Conservation (phyloP, 176 grass and related monocot species). For the Oryza meyeriana region DNA sequence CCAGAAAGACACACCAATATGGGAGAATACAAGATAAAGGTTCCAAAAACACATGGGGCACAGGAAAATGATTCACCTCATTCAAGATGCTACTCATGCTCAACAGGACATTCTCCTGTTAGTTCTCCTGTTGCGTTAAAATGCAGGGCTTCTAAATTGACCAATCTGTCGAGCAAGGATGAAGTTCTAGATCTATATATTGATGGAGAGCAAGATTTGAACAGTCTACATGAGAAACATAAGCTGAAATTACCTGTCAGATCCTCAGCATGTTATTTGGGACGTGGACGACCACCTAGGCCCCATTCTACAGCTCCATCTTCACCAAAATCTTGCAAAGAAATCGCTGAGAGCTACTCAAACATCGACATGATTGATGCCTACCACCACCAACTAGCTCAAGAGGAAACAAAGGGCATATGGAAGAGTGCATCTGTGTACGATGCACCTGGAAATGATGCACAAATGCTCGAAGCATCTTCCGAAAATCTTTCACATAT, state of each 20-base stretch:
- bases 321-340: slow-evolving; percentile 54
- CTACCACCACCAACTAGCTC: slow-evolving; percentile 24
- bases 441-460: slow-evolving; percentile 8
- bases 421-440: slow-evolving; percentile 26
- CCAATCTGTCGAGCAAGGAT: slow-evolving; percentile 41
- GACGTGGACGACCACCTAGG: slow-evolving; percentile 44
- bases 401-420: slow-evolving; percentile 5
- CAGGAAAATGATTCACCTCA: slow-evolving; percentile 44
- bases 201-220: slow-evolving; percentile 47
- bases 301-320: slow-evolving; percentile 46
- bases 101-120: slow-evolving; percentile 53
- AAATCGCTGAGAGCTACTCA: slow-evolving; percentile 32
- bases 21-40: slow-evolving; percentile 26
- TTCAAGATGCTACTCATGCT: slow-evolving; percentile 57
- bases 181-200: slow-evolving; percentile 49
- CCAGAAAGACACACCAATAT: slow-evolving; percentile 37
- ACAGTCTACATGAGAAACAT: slow-evolving; percentile 26
- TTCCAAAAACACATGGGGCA: slow-evolving; percentile 25
- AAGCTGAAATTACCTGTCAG: slow-evolving; percentile 24
- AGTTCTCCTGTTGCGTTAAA: slow-evolving; percentile 48
- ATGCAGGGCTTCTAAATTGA: slow-evolving; percentile 45
- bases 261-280: slow-evolving; percentile 37
- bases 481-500: slow-evolving; percentile 21
- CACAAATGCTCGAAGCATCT: slow-evolving; percentile 18
- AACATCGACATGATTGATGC: slow-evolving; percentile 10